Base-by-base conservation (phyloP, 768 basidiomycete species). In the Boletus vermiculosoides region DNA sequence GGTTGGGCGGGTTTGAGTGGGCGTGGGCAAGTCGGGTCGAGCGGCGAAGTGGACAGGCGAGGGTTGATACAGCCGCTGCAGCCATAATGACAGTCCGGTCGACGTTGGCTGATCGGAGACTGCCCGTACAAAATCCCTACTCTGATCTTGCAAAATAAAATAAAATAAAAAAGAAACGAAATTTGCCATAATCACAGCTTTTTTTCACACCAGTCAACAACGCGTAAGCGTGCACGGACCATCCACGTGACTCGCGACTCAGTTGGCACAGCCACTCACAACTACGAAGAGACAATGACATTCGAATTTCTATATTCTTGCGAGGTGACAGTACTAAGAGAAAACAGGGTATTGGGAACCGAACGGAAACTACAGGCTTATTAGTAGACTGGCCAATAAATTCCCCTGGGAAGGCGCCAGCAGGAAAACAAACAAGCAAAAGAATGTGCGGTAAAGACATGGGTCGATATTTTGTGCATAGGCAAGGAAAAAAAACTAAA, bases 21-120 rank as follows among this genome's bases (percentile, higher is more conserved):
- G 64, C 60, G 55, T 66, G 65, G 20, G 68, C 63, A 45, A 69
- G 66, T 45, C 68, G 62, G n/a, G 66, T 56, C 2, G 68, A 69
- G 20, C 68, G 68, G 50, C 68, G 68, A 52, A 66, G 68, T 45
- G 67, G 65, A 69, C 67, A 69, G 55, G 68, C 55, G 50, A 69
- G 61, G 1, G 39, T 10, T 36, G 65, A 66, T 54, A 70, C 42
- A 55, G 66, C 66, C 58, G 68, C 68, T 61, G 66, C 64, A 68
- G 66, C 64, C 68, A 69, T 69, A 61, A 60, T 52, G 55, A 60
- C 51, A 52, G 63, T 60, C 63, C 52, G 55, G 46, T 52, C 53
- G 60, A 59, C 54, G 57, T 50, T 51, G 55, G 45, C 54, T 59
- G 64, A 65, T 63, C 58, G 54, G 57, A 49, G 34, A 49, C 30